A percentile compares a stretch with the other conserved stretches of the same genome.
These are phyloP conservation scores for Jacaranda copaia DNA, from an alignment of 257 asterid species.

Conservation along the genomic window DNA sequence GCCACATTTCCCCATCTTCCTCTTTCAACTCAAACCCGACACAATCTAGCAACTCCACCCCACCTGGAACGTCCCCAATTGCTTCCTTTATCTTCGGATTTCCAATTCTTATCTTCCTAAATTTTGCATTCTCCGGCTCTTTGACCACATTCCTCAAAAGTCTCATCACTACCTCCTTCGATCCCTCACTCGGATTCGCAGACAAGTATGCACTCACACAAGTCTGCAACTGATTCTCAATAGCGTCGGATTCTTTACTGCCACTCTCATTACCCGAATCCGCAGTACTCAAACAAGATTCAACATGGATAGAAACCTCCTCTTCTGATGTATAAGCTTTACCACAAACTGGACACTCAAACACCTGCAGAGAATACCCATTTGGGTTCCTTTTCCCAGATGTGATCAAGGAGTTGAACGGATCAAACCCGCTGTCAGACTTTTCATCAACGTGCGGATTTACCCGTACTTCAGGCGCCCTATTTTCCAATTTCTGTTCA, in stretches of 20 bases:
- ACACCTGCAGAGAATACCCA: slow-evolving; percentile 71
- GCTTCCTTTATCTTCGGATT: slow-evolving; percentile 95
- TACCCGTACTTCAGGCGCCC: slow-evolving; percentile 35
- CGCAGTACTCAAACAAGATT: slow-evolving; percentile 60
- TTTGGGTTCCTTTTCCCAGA: slow-evolving; percentile 78
- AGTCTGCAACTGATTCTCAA: slow-evolving; percentile 54
- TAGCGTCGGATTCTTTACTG: slow-evolving; percentile 36
- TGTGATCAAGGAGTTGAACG: slow-evolving; percentile 74
- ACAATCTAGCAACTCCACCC: slow-evolving; percentile 82
- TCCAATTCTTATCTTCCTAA: slow-evolving; percentile 87
- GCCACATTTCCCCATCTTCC: slow-evolving; percentile 88
- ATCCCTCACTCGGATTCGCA: slow-evolving; percentile 70
- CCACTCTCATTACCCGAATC: slow-evolving; percentile 33
- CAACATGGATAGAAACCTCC: slow-evolving; percentile 79
- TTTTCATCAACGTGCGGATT: slow-evolving; percentile 36
- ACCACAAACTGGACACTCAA: slow-evolving; percentile 91
- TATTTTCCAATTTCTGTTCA: slow-evolving; percentile 42
- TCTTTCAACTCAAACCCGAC: slow-evolving; percentile 79
- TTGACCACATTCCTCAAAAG: slow-evolving; percentile 70
- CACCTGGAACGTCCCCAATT: slow-evolving; percentile 77
- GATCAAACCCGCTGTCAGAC: slow-evolving; percentile 70
- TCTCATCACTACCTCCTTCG: slow-evolving; percentile 68
- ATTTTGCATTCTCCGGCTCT: slow-evolving; percentile 85
- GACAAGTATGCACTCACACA: slow-evolving; percentile 68
- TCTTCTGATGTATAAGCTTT: slow-evolving; percentile 73